Evolutionary conservation across 1,139 yeast genomes (phyloP).

Genomic region (Pichia sp.): DNA sequence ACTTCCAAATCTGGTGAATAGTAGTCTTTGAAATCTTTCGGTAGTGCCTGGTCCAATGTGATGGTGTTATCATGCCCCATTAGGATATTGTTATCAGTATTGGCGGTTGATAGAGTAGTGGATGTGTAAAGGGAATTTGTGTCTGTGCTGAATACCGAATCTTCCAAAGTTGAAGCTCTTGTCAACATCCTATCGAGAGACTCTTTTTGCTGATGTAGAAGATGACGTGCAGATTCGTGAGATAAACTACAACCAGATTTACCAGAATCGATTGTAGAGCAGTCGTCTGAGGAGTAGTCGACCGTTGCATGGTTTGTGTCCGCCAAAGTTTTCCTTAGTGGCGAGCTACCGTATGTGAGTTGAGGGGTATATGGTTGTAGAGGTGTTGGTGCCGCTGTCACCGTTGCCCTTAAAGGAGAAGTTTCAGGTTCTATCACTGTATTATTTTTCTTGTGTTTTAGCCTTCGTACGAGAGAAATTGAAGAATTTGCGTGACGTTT

Average conservation of each 20-base stretch:
- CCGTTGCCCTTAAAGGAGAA: conserved; percentile 2
- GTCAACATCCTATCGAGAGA: conserved; percentile 9
- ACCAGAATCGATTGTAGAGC: conserved; percentile 20
- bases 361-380: conserved; percentile 1
- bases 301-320: conserved; percentile 5
- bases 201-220: conserved; percentile 14
- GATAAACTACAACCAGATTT: conserved; percentile 15
- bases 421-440: neutral
- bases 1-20: conserved; percentile 46
- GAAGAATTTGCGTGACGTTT: neutral
- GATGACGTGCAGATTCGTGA: conserved; percentile 12
- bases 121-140: conserved; percentile 17
- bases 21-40: conserved; percentile 43
- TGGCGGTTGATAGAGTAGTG: conserved; percentile 8
- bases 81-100: neutral
- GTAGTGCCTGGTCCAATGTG: conserved; percentile 35
- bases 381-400: conserved; percentile 8
- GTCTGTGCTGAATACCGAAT: conserved; percentile 17
- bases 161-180: conserved; percentile 9
- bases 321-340: conserved; percentile 14
- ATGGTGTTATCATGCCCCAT: conserved; percentile 8
- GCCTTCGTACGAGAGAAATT: conserved; percentile 4
- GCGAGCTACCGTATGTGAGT: conserved; percentile 16
- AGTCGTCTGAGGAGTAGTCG: conserved; percentile 16
- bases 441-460: neutral